Base-by-base conservation (phyloP, 2,329 filamentous ascomycete genomes). In the Akanthomyces lecanii region DNA sequence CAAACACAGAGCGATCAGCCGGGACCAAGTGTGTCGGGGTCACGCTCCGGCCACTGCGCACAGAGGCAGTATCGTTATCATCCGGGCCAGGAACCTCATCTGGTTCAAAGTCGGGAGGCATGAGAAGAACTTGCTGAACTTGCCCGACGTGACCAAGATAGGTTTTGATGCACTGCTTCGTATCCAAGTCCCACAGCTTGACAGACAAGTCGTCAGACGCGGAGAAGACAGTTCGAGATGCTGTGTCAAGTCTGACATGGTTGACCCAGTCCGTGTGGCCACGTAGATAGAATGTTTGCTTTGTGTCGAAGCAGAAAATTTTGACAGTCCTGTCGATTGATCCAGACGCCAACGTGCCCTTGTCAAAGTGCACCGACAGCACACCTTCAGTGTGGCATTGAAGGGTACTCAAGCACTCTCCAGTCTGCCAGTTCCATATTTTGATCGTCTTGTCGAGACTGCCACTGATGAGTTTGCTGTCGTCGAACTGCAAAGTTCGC, bases 211-310 rank as follows among this genome's bases (percentile, higher is more conserved):
- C 95, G 72, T 99, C 95, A 0, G 92, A 97, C 1, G 92, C 92
- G 0, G 94, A 97, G 71, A 98, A 89, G 4, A 98, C 83, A 0
- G 93, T 97, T 16, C 91, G 88, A 11, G 91, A 96, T 1, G 84
- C 78, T 0, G 88, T 83, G 73, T 99, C 92, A 44, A 99, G 85
- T 67, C 89, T 89, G 38, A 98, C 94, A n/a, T 91, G 89, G 76
- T 99, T 99, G 70, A 99, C 93, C 91, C 94, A 98, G 74, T 98
- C 93, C 0, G 82, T 86, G 73, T 99, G 95, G 10, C 93, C 94
- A 28, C 88, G 87, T 14, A 99, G 81, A 58, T 86, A 83, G 68
- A 89, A 96, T 0, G 89, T 90, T 60, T 90, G 88, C 73, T 91
- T 92, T 64, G 90, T 91, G 69, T 90, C 85, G 70, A 96, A 95